Evolutionary conservation across 371 early-diverging fungal species (phyloP), one percentile per base, ranked within the genome.

Genomic region (Mucor mucedo): DNA sequence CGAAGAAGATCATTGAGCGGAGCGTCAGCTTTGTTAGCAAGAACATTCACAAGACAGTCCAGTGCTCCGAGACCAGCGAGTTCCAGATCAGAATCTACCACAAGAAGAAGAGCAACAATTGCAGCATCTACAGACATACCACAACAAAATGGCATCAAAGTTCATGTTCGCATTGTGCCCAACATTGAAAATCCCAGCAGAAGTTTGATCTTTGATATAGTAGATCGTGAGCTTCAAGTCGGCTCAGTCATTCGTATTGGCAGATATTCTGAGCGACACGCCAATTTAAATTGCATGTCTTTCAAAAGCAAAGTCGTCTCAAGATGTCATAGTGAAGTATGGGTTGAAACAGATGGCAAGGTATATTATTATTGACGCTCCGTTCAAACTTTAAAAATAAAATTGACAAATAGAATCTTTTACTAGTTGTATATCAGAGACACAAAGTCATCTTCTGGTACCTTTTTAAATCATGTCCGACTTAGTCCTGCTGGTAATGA

Each of bases 271-370:
- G 92, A 92, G 59, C 83, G 86, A 65, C 56, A 66, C 45, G 83
- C 86, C 4, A 59, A 50, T 4, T 44, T 38, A n/a, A 89, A 88
- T 68, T 82, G 90, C 45, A 88, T 93, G 61, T 89, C 93, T 13
- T 98, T 98, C 80, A 91, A 91, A 70, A 90, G 91, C 73, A 97
- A 98, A 66, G 98, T 98, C n/a, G 96, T 98, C 14, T 89, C 89
- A 29, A 84, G 98, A 53, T 87, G 89, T 28, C 98, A 98, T 69
- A 96, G 96, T 27, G 96, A 98, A 78, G 79, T 98, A 29, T 95
- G 92, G 90, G 83, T 91, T 38, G 89, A 89, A 62, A 75, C 81
- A 54, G 68, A 68, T 63, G 91, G 90, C 8, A 86, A 92, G 89
- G 90, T 89, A 73, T 35, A 44, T 55, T 35, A 52, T 55, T 53